Evolutionary conservation across 352 stramenopile genomes (phyloP).

Genomic region (Pythium sukuiense): DNA sequence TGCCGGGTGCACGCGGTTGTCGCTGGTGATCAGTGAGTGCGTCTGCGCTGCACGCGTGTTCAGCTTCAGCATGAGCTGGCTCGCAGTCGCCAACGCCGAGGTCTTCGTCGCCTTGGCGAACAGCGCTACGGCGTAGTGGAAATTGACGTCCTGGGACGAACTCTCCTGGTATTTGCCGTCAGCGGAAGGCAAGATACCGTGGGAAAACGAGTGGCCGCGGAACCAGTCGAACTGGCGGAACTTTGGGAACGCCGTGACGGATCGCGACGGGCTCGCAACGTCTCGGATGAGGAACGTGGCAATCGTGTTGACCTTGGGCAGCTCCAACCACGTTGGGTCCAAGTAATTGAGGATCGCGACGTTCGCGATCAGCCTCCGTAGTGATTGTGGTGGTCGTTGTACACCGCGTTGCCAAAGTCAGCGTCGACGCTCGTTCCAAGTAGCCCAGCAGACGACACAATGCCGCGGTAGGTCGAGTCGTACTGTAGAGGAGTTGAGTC

Average conservation of each 20-base stretch:
- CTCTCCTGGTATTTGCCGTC: slow-evolving; percentile 76
- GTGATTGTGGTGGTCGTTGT: slow-evolving; percentile 74
- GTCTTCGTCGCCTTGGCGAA: slow-evolving; percentile 51
- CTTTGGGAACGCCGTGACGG: slow-evolving; percentile 48
- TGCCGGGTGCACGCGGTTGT: slow-evolving; percentile 45
- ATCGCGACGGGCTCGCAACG: slow-evolving; percentile 40
- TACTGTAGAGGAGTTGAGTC: slow-evolving; percentile 57
- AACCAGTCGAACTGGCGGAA: slow-evolving; percentile 73
- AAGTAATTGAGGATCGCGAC: slow-evolving; percentile 53
- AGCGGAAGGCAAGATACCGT: slow-evolving; percentile 52
- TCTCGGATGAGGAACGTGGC: slow-evolving; percentile 57
- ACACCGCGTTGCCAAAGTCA: slow-evolving; percentile 71
- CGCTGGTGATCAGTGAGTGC: slow-evolving; percentile 58
- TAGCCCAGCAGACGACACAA: slow-evolving; percentile 54
- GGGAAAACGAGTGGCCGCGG: slow-evolving; percentile 68
- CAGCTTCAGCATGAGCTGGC: slow-evolving; percentile 52
- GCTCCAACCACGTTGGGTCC: slow-evolving; percentile 51
- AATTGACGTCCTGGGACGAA: slow-evolving; percentile 70
- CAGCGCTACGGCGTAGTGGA: slow-evolving; percentile 42
- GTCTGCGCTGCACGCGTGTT: slow-evolving; percentile 53
- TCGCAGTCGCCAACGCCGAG: slow-evolving; percentile 29
- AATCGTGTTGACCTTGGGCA: slow-evolving; percentile 28
- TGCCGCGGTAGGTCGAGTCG: slow-evolving; percentile 52
- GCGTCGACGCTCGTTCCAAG: slow-evolving; percentile 42
- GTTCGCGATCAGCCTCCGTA: slow-evolving; percentile 62